Evolutionary conservation across 1,284 basidiomycete species (phyloP), one percentile per base, ranked within the genome.

Genomic region (Crocinoboletus sp.): DNA sequence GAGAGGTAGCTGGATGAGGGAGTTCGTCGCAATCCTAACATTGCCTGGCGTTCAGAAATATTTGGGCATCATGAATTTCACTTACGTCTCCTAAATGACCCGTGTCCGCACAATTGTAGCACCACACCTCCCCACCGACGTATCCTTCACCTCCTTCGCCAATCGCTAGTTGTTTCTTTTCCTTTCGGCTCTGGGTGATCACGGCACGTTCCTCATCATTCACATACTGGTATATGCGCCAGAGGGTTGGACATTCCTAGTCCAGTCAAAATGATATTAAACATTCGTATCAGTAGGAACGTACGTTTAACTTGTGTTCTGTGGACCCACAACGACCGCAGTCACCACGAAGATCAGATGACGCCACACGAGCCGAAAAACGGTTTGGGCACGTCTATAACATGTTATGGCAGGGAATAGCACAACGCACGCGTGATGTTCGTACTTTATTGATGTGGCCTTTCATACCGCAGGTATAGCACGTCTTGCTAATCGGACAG

Each of bases 1-100:
- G 74, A 29, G 69, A 60, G 48, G 78, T 77, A 20, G 66, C 62
- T 11, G 69, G 70, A 49, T 73, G 76, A 2, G 75, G 68, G 2
- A 73, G 59, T 29, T 74, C 72, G 22, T 75, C 65, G 54, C 92
- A 95, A 61, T 94, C 86, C 89, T 92, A 32, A 33, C 30, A 28
- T 41, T 36, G 29, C 30, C 13, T 39, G 36, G 37, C 27, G 17
- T 38, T 47, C 38, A 46, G 38, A 11, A 30, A 17, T 25, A 25
- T 22, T 9, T n/a, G 2, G 8, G 39, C 24, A 40, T 15, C 1
- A 12, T 10, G 27, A 24, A 27, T 39, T 38, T 46, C 29, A 74
- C 83, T 68, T 57, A 91, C 92, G 60, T 95, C 93, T 34, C 93
- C 93, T 61, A 89, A 79, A 64, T 96, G 93, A 5, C 88, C 90